phyloP scores from a whole-genome alignment of 768 basidiomycete species.

The Rhodotorula sphaerocarpa region DNA sequence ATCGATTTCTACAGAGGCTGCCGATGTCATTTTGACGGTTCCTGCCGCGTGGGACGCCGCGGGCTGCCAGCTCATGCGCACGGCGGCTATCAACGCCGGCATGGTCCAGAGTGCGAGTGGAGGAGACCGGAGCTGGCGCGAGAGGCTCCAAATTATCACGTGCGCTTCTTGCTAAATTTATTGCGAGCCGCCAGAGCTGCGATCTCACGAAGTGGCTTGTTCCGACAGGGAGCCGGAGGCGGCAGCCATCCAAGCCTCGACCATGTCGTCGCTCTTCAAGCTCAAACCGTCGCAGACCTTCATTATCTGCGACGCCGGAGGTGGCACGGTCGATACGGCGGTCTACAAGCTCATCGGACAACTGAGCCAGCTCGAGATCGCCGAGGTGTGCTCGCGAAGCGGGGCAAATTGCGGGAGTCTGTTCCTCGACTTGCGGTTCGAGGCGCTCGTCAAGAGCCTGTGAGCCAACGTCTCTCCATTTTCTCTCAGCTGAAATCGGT shows the following conservation, averaged over 20 bases:
- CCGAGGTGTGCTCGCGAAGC: slow-evolving; percentile 77
- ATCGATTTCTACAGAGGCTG: slow-evolving; percentile 54
- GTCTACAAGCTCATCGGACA: slow-evolving; percentile 65
- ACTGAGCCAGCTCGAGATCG: slow-evolving; percentile 71
- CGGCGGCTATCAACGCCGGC: slow-evolving; percentile 69
- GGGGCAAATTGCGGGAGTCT: slow-evolving; percentile 80
- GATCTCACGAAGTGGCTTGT: too few species aligned
- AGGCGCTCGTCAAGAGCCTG: slow-evolving; percentile 62
- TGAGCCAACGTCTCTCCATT: background rate
- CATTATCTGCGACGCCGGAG: slow-evolving; percentile 83
- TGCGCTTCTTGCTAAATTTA: slow-evolving; percentile 37
- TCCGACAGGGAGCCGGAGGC: slow-evolving; percentile 59
- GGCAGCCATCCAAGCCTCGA: slow-evolving; percentile 82
- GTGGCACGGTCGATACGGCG: slow-evolving; percentile 60
- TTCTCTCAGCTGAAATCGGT: background rate
- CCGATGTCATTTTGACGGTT: slow-evolving; percentile 76
- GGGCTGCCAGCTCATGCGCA: slow-evolving; percentile 76
- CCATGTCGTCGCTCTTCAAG: slow-evolving; percentile 68
- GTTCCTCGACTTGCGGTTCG: slow-evolving; percentile 77
- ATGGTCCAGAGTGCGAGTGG: slow-evolving; percentile 64
- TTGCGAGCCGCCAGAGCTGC: background rate
- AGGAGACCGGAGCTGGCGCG: slow-evolving; percentile 68
- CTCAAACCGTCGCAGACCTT: slow-evolving; percentile 73
- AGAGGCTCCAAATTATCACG: slow-evolving; percentile 75
- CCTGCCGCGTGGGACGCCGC: slow-evolving; percentile 89